phyloP scores from a whole-genome alignment of 352 stramenopile genomes.

The Phytophthora sp. region DNA sequence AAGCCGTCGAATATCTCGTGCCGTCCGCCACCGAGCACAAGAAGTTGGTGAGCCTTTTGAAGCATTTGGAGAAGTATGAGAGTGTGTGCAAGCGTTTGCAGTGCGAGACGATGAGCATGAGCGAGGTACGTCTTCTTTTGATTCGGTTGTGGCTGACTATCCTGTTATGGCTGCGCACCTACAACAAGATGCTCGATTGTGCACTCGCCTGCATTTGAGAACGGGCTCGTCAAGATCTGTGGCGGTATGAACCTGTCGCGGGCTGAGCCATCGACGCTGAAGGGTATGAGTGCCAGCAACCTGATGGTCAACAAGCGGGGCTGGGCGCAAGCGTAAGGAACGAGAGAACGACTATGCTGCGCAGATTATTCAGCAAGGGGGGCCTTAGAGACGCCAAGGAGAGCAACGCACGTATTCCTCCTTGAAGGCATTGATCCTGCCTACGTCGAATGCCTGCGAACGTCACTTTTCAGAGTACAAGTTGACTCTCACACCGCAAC shows the following conservation, averaged over 20 bases:
- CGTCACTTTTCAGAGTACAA: not conserved
- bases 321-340: too few species aligned
- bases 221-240: slow-evolving; percentile 3
- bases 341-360: not conserved
- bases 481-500: too few species aligned
- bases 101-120: not conserved
- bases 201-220: slow-evolving; percentile 1
- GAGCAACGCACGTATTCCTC: not conserved
- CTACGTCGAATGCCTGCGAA: not conserved
- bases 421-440: not conserved
- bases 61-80: slow-evolving; percentile 19
- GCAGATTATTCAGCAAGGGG: not conserved
- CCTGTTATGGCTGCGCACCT: too few species aligned
- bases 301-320: too few species aligned
- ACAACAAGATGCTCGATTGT: too few species aligned
- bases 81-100: slow-evolving; percentile 33
- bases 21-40: slow-evolving; percentile 2
- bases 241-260: not conserved
- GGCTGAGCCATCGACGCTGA: not conserved
- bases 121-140: too few species aligned
- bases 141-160: too few species aligned
- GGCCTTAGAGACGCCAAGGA: not conserved
- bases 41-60: not conserved
- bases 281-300: too few species aligned
- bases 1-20: too few species aligned